Evolutionary conservation across 2,329 filamentous ascomycete genomes (phyloP), one percentile per base, ranked within the genome.

Genomic region (Coleophoma cylindrospora): DNA sequence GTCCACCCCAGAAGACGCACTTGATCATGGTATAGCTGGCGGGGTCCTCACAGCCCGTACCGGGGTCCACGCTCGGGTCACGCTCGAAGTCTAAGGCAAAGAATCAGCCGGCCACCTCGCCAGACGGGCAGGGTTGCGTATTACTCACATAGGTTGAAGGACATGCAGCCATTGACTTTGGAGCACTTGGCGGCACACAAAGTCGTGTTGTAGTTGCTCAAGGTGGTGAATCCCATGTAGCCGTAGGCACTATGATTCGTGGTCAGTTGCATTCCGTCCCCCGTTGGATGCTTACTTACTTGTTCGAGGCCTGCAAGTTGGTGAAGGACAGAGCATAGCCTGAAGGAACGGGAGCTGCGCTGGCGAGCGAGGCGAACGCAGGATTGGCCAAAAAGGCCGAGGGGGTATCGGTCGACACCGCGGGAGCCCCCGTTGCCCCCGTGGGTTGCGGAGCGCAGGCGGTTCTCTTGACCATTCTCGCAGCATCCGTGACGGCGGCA

Each of bases 261-360:
- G 27, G 27, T 27, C 9, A 27, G 27, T 27, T 5, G 7, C 2
- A 27, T 3, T 27, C 9, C 9, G 2, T 6, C 6, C 9, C 6
- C 2, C 3, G 6, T 6, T 27, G 27, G 3, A 27, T 27, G 27
- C 2, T 27, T 27, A 27, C 27, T 27, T 27, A 27, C 27, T 50
- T 52, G 47, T 47, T 60, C 27, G 59, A 54, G 6, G 50, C 61
- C 11, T 62, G 46, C 8, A 64, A 43, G 48, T 66, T 61, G 7
- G 48, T 34, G 51, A 64, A 68, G 3, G 60, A 60, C 21, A 47
- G 44, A 10, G 47, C 50, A 47, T 66, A 68, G 5, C 64, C 63
- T 34, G 45, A 34, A 15, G 22, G 17, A 15, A 15, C 38, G 5
- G 9, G 17, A 17, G 38, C 38, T 4, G 14, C 15, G 38, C 3